Evolutionary conservation across 1,139 yeast species (phyloP).

Genomic region (Debaryomyces sp.): DNA sequence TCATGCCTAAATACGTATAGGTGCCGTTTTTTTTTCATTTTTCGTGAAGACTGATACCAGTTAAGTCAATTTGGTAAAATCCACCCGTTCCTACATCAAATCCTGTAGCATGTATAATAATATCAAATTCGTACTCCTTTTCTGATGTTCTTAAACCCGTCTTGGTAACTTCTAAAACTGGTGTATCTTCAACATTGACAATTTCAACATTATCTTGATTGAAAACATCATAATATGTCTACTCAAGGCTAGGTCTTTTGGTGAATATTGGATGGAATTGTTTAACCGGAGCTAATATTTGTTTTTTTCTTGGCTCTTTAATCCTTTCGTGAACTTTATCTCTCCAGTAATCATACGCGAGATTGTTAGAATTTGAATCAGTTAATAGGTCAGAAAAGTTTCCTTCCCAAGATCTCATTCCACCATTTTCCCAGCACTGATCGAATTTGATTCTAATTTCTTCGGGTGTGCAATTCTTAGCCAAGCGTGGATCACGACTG

Average conservation of each 20-base stretch:
- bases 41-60: slow-evolving; percentile 4
- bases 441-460: neutral
- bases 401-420: neutral
- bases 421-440: neutral
- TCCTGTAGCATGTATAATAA: slow-evolving; percentile 23
- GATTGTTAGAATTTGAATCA: slow-evolving; percentile 19
- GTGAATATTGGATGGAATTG: slow-evolving; percentile 27
- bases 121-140: slow-evolving; percentile 20
- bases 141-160: slow-evolving; percentile 13
- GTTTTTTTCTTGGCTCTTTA: slow-evolving; percentile 20
- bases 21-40: neutral
- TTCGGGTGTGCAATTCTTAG: neutral
- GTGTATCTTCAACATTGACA: slow-evolving; percentile 21
- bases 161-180: slow-evolving; percentile 18
- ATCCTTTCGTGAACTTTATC: slow-evolving; percentile 20
- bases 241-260: slow-evolving; percentile 28
- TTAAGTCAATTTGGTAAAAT: slow-evolving; percentile 21
- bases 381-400: slow-evolving; percentile 14
- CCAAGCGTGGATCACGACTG: neutral
- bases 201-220: slow-evolving; percentile 27
- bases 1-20: slow-evolving; percentile 16
- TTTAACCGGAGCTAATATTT: slow-evolving; percentile 23
- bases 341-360: slow-evolving; percentile 27
- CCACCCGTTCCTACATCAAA: slow-evolving; percentile 31
- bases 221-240: slow-evolving; percentile 25